These are phyloP conservation scores for Atractiella rhizophila DNA, from an alignment of 768 basidiomycete genomes.

Conservation along the genomic window DNA sequence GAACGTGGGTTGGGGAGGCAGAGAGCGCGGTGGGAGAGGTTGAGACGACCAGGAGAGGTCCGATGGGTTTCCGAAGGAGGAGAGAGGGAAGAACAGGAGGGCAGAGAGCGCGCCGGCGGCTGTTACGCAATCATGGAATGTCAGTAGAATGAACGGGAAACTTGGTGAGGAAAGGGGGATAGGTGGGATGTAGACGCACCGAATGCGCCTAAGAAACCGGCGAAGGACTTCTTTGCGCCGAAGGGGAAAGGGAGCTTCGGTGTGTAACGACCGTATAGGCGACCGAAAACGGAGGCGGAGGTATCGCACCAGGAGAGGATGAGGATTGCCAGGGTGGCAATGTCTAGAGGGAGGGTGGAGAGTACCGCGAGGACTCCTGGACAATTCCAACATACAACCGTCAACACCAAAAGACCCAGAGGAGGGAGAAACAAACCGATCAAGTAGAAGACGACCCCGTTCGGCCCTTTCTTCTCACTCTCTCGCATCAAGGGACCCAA, in stretches of 20 bases:
- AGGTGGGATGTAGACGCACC: no score
- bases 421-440: constrained; percentile 14
- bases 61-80: constrained; percentile 10
- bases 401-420: constrained; percentile 15
- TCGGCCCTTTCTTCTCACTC: constrained; percentile 7
- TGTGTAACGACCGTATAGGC: constrained; percentile 16
- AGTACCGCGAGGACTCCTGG: neutral
- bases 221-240: constrained; percentile 16
- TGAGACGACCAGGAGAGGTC: constrained; percentile 15
- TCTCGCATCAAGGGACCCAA: constrained; percentile 14
- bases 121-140: no score
- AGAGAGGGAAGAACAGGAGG: constrained; percentile 14
- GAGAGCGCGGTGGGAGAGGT: neutral
- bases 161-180: no score
- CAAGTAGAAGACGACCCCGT: constrained; percentile 15
- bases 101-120: constrained; percentile 11
- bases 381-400: neutral
- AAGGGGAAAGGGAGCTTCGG: constrained; percentile 16
- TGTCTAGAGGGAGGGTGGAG: constrained; percentile 8
- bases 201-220: constrained; percentile 15
- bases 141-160: no score
- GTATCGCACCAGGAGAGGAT: constrained; percentile 18
- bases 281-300: constrained; percentile 16
- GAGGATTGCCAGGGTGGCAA: constrained; percentile 16
- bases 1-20: neutral